A percentile compares a stretch with the other conserved stretches of the same genome.
Conservation (phyloP, 257 asterid species). For the Rauvolfia tetraphylla region DNA sequence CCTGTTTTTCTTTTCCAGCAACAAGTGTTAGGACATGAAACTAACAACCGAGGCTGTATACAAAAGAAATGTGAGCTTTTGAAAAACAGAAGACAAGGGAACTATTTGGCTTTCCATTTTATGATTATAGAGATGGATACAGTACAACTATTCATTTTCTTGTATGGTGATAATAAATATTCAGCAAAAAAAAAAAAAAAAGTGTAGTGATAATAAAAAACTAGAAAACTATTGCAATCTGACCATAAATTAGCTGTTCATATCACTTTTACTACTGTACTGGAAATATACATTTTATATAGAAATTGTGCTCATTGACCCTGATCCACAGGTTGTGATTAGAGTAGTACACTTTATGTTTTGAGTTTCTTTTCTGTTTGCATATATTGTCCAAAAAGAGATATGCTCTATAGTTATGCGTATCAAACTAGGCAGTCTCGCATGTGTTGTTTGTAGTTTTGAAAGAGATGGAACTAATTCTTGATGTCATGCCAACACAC, state of each 20-base stretch:
- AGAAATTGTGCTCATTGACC: slow-evolving; percentile 10
- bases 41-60: background rate
- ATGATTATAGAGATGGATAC: background rate
- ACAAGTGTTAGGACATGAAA: background rate
- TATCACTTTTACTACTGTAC: background rate
- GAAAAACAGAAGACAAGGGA: background rate
- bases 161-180: slow-evolving; percentile 11
- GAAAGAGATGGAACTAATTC: background rate
- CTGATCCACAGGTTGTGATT: slow-evolving; percentile 8
- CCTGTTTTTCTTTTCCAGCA: background rate
- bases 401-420: background rate
- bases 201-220: no score
- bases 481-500: background rate
- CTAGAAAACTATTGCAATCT: slow-evolving; percentile 8
- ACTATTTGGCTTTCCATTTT: background rate
- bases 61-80: background rate
- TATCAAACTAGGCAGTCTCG: background rate
- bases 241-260: slow-evolving; percentile 6
- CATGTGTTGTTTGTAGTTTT: background rate
- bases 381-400: background rate
- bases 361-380: background rate
- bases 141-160: background rate
- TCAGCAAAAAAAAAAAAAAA: no score
- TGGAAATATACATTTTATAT: background rate
- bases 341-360: background rate